These are phyloP conservation scores for Penicillium sp. DNA, from an alignment of 2,329 filamentous ascomycete species.

Conservation along the genomic window DNA sequence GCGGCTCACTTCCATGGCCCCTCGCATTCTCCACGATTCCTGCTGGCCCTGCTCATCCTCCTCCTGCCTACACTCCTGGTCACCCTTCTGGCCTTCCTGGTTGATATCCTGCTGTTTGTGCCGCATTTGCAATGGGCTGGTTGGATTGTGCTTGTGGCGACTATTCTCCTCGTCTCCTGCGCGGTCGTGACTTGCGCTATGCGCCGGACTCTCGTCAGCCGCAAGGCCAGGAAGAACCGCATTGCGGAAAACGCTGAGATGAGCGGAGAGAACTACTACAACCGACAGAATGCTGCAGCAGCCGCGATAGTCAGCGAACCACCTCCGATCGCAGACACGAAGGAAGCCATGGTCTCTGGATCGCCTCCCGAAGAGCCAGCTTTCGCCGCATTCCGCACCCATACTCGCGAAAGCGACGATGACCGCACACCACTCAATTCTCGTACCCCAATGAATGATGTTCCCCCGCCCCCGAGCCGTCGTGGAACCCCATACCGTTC, in stretches of 20 bases:
- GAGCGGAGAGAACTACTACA: constrained; percentile 92
- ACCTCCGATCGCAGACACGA: constrained; percentile 46
- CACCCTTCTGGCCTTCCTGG: constrained; percentile 81
- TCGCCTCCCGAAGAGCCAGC: constrained; percentile 54
- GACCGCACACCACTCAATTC: constrained; percentile 43
- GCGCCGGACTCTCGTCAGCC: constrained; percentile 84
- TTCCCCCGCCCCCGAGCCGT: constrained; percentile 28
- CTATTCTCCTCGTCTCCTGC: constrained; percentile 78
- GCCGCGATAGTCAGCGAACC: constrained; percentile 24
- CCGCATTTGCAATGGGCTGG: constrained; percentile 93
- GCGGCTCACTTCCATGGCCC: constrained; percentile 84
- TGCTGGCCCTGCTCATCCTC: constrained; percentile 81
- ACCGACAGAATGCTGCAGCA: constrained; percentile 52
- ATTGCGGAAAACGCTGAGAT: constrained; percentile 95
- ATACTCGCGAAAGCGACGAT: constrained; percentile 38
- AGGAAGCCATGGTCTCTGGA: constrained; percentile 59
- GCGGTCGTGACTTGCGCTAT: constrained; percentile 90
- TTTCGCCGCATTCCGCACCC: constrained; percentile 46
- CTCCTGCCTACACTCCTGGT: constrained; percentile 81
- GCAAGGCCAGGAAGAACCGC: constrained; percentile 88
- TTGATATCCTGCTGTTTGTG: constrained; percentile 92
- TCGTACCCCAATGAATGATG: constrained; percentile 28
- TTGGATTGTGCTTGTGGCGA: constrained; percentile 87
- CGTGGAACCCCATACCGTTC: constrained; percentile 32
- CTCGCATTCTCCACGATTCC: constrained; percentile 84